phyloP scores from a whole-genome alignment of 2,329 filamentous ascomycete genomes.

The Penicillium rolfsii region DNA sequence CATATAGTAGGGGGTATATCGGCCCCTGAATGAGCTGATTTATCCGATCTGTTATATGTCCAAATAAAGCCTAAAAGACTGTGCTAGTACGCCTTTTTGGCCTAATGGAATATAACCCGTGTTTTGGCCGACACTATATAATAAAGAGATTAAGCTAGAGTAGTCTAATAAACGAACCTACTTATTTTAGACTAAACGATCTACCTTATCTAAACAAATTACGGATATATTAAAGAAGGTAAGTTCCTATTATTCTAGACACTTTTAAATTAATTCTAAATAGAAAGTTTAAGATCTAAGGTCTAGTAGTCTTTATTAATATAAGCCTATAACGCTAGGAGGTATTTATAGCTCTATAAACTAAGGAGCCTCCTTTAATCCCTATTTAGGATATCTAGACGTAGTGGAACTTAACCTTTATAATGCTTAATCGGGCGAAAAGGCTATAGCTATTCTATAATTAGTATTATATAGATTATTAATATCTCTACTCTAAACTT shows the following conservation, averaged over 20 bases:
- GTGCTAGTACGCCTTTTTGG: no score
- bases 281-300: neutral
- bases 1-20: no score
- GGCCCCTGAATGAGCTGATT: no score
- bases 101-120: no score
- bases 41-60: no score
- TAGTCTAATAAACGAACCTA: neutral
- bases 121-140: neutral
- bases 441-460: neutral
- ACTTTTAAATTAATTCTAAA: neutral
- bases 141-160: conserved; percentile 4
- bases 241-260: conserved; percentile 17
- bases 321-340: conserved; percentile 5
- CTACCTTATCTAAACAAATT: neutral
- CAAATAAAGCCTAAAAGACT: no score
- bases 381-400: neutral
- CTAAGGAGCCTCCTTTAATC: neutral
- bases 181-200: neutral
- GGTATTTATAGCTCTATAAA: neutral
- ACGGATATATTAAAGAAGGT: conserved; percentile 9
- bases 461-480: neutral
- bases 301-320: conserved; percentile 9
- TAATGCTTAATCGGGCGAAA: neutral
- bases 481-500: neutral
- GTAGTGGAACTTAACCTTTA: neutral